Evolutionary conservation across 2,329 filamentous ascomycete species (phyloP), one percentile per base, ranked within the genome.

Genomic region (Clonostachys sp.): DNA sequence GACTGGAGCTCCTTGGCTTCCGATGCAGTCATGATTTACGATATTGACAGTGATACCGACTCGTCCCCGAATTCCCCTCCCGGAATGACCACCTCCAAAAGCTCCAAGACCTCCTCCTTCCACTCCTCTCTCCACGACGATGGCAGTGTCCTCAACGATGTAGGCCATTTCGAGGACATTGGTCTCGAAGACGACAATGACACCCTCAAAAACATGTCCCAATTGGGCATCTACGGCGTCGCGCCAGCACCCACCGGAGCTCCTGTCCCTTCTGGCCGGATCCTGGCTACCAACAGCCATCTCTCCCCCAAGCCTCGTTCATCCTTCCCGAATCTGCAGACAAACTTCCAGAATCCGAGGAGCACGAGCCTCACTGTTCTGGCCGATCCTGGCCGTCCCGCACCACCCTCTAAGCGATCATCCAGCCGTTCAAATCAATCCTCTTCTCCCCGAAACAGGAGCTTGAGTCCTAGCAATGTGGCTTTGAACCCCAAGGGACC

Each of bases 121-220:
- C 86, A 86, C 57, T 95, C 91, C 36, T 84, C 87, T 48, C 84
- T 81, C 51, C 36, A 18, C 58, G 86, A 90, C 58, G 87, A 89
- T 56, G 83, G 85, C 59, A 81, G 77, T 55, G 77, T 83, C 45
- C 72, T 88, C 42, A 77, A 83, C 45, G 89, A 95, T 61, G 80
- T 86, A 49, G 84, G 83, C 53, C 84, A 96, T 64, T 96, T 96
- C 59, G 92, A 97, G 64, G 92, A 96, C 54, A 96, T 96, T 62
- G 89, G 87, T 12, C 81, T 97, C 33, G 86, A 91, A 57, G 49
- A 73, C 70, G 54, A 53, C 33, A 86, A 50, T 63, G 48, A 65
- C 63, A 78, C 78, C 35, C 79, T 80, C 53, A 77, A 74, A 51
- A 62, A 71, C 36, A 71, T 69, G 9, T 73, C 69, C 36, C 65